Base-by-base conservation (phyloP, 2,329 filamentous ascomycete genomes). In the Epichloe baconii region DNA sequence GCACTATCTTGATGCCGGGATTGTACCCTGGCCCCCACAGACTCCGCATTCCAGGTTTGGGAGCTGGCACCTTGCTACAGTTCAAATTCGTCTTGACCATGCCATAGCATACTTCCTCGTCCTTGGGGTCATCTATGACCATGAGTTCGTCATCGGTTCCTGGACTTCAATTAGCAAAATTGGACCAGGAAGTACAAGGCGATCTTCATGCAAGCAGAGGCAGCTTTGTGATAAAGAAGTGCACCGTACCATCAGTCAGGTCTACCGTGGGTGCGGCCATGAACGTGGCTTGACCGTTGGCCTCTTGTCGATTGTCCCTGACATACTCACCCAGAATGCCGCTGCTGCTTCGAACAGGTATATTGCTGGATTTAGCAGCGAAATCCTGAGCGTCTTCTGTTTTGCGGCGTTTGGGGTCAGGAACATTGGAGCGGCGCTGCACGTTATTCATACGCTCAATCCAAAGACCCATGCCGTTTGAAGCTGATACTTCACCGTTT, bases 61-160 rank as follows among this genome's bases (percentile, higher is more conserved):
- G 80, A 2, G 75, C 78, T 1, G 88, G 88, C 2, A 91, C 79
- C 37, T 73, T 70, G 59, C 80, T 76, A 54, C 83, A 85, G 55
- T 83, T 80, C 42, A 93, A 71, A 50, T 71, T 78, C 2, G 82
- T 77, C 50, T 88, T 82, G 19, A 94, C 68, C 68, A 85, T 85
- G 42, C 88, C 88, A 61, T 86, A 89, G 67, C 88, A 94, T 3
- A 94, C 84, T 60, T 88, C 81, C 61, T 87, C 79, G 19, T 82
- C 76, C 45, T 73, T 77, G 34, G 80, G 74, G 51, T 86, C 77
- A 42, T 76, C 74, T 14, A 82, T 65, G 37, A 81, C 70, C 19
- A 76, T 67, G 4, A 80, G 61, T 10, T 85, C 79, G 26, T 81
- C 78, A 43, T 85, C 82, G 56, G 61, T 61, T 34, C 61, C 61